Percentiles rank a stretch among this genome's conserved stretches.
These are phyloP conservation scores for Comarum palustre DNA, from an alignment of 306 rosid genomes.

Conservation along the genomic window DNA sequence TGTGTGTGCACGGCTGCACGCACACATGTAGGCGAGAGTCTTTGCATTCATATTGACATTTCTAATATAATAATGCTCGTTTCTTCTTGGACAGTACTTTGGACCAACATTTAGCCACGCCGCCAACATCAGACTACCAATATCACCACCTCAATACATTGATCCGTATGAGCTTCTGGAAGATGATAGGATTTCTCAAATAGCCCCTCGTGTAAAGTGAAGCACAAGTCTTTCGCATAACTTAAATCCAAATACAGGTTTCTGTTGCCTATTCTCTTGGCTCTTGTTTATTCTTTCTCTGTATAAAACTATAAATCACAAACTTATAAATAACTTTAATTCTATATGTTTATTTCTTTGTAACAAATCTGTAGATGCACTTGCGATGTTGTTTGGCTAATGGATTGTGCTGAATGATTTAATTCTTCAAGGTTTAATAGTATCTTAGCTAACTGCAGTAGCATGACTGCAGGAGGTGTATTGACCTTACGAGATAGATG, in stretches of 20 bases:
- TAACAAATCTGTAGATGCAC: slow-evolving; percentile 22
- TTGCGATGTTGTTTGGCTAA: background rate
- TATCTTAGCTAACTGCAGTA: background rate
- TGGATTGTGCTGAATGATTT: background rate
- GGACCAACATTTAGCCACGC: slow-evolving; percentile 79
- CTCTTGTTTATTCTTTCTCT: slow-evolving; percentile 16
- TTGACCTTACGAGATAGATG: too few relatives aligned
- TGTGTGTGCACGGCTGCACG: background rate
- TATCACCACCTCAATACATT: slow-evolving; percentile 67
- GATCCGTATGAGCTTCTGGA: slow-evolving; percentile 88
- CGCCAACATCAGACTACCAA: slow-evolving; percentile 50
- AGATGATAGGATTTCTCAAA: slow-evolving; percentile 86
- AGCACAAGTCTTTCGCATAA: slow-evolving; percentile 6
- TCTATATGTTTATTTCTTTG: slow-evolving; percentile 20
- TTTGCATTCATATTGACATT: background rate
- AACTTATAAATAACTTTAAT: background rate
- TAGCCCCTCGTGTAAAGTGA: slow-evolving; percentile 69
- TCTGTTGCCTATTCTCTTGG: slow-evolving; percentile 16
- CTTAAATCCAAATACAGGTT: slow-evolving; percentile 10
- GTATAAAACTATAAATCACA: slow-evolving; percentile 26
- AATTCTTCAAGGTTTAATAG: background rate
- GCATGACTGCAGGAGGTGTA: too few relatives aligned
- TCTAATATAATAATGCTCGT: background rate
- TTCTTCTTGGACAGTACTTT: slow-evolving; percentile 58
- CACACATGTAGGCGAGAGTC: background rate